These are phyloP conservation scores for Solanum chmielewskii DNA, from an alignment of 257 asterid species.

Conservation along the genomic window DNA sequence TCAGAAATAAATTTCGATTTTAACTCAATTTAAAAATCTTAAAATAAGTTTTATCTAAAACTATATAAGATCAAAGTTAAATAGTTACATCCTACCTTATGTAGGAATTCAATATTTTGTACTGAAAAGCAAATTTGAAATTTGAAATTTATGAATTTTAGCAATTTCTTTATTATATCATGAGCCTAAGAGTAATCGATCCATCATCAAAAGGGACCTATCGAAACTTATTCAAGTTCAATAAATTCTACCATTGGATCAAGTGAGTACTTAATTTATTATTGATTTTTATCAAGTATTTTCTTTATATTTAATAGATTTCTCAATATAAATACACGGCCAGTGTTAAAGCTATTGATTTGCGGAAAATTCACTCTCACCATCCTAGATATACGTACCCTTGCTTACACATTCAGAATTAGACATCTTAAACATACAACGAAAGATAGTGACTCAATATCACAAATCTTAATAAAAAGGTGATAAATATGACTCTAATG, in stretches of 20 bases:
- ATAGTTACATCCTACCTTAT: background rate
- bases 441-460: background rate
- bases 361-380: accelerated
- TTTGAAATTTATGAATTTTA: background rate
- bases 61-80: background rate
- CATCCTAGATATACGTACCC: background rate
- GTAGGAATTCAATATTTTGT: background rate
- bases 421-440: background rate
- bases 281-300: background rate
- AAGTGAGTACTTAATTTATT: background rate
- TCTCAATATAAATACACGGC: background rate
- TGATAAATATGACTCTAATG: background rate
- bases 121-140: background rate
- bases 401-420: background rate
- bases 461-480: background rate
- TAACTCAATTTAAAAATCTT: background rate
- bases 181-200: background rate
- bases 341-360: accelerated
- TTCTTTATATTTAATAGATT: background rate
- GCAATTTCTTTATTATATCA: background rate
- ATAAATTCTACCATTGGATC: background rate
- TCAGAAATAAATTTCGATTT: background rate
- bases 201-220: background rate
- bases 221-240: background rate
- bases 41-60: background rate